Evolutionary conservation across 2,329 filamentous ascomycete genomes (phyloP), one percentile per base, ranked within the genome.

Genomic region (Cyclaneusma minus): DNA sequence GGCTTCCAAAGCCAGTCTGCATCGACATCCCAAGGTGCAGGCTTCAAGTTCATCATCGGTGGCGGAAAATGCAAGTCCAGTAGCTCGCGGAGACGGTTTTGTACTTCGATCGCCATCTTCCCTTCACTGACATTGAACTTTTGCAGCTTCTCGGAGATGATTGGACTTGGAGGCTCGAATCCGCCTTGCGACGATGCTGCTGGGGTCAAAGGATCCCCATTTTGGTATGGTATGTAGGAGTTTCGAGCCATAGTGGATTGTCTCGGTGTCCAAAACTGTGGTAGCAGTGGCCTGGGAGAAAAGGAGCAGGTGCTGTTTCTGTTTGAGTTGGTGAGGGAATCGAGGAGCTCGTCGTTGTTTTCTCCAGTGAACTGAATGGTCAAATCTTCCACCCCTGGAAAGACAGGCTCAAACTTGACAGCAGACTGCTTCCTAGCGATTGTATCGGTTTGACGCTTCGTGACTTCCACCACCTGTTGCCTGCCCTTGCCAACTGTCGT

Each of bases 31-130:
- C 60, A 62, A 22, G 53, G 52, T 35, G 61, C 57, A 24, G 64
- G 61, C 5, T 52, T 52, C 29, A 61, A 64, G 2, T 54, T 57
- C 5, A 54, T 41, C 3, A 57, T 51, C 17, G 58, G 54, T 0
- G 56, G 50, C 0, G 62, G 58, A 27, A 71, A 67, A 31, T 64
- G 56, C 3, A 49, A 44, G 24, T 54, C 58, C 0, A 75, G 51
- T 3, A 70, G 44, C 10, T 57, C 56, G 3, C 70, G 58, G 10
- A 75, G 45, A 1, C 58, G 57, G 38, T 74, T 71, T 35, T 76
- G 70, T 5, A 68, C 49, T 1, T 53, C 51, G 3, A 71, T 54
- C 1, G 64, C 58, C 3, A 61, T 65, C 29, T 58, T 53, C 13
- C 50, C 49, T 11, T 45, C 40, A 3, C 42, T 42, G 3, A 54